A percentile compares a stretch with the other conserved stretches of the same genome.
Evolutionary conservation across 2,329 filamentous ascomycete species (phyloP).

Genomic region (Monilinia fructigena): DNA sequence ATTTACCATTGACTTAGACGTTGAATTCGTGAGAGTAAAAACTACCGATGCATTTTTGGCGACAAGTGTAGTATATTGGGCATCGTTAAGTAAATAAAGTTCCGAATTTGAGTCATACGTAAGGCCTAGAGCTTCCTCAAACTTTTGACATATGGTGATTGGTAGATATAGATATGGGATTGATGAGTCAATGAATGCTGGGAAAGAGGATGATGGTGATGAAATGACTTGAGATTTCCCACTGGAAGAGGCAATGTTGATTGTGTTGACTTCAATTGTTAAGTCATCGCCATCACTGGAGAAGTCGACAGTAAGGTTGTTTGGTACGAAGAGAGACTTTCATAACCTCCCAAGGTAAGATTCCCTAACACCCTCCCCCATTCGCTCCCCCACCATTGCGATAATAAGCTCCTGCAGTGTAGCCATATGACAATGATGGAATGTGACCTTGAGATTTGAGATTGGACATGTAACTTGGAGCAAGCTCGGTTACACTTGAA

Average conservation of each 20-base stretch:
- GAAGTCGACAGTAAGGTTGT: conserved; percentile 43
- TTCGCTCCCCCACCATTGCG: conserved; percentile 32
- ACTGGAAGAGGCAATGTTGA: conserved; percentile 30
- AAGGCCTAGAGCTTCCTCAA: conserved; percentile 42
- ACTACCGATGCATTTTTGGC: conserved; percentile 40
- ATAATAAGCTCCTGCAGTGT: conserved; percentile 46
- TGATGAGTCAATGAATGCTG: conserved; percentile 42
- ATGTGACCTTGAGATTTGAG: conserved; percentile 43
- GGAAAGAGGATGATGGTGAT: conserved; percentile 25
- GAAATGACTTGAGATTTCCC: conserved; percentile 26
- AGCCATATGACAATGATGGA: conserved; percentile 46
- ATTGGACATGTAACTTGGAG: conserved; percentile 42
- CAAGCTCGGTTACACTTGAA: conserved; percentile 23
- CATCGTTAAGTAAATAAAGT: conserved; percentile 42
- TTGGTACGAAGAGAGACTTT: conserved; percentile 44
- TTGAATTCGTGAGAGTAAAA: conserved; percentile 41
- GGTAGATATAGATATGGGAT: conserved; percentile 45
- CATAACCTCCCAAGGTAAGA: conserved; percentile 42
- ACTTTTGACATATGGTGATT: conserved; percentile 39
- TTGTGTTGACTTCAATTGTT: conserved; percentile 42
- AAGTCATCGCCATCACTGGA: conserved; percentile 42
- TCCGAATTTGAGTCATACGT: conserved; percentile 41
- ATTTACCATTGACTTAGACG: conserved; percentile 36
- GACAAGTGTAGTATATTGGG: conserved; percentile 32
- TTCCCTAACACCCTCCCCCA: conserved; percentile 28